Base-by-base conservation (phyloP, 345 rosid genomes). In the Kandelia obovata region DNA sequence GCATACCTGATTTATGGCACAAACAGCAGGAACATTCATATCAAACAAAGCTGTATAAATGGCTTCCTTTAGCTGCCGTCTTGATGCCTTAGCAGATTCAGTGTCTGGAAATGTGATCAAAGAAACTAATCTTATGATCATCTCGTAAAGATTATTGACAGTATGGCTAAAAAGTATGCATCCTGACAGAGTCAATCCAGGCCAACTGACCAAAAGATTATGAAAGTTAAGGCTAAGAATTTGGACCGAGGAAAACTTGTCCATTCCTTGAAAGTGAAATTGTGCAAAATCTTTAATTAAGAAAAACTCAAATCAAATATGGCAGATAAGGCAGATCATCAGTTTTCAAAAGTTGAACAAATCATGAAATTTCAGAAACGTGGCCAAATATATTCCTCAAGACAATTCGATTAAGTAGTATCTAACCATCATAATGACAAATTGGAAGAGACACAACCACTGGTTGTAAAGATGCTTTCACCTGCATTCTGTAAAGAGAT, bases 381-480 rank as follows among this genome's bases (percentile, higher is more conserved):
- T 55, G 26, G 37, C 13, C 20, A 77, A 15, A 65, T 37, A 61
- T 35, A 62, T 39, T 28, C 59, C 39, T 70, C 11, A 61, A 74
- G 53, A 28, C 16, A 64, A 30, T 43, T 8, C 59, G 61, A 52
- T 60, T 39, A 61, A 62, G 7, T 4, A 55, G 79, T 65, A 64
- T 58, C 91, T 78, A 73, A 94, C 97, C 97, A 73, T 89, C 98
- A 75, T 88, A 88, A 82, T 94, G 97, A 77, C 96, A 89, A 62
- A 91, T 72, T 43, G 97, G 98, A 74, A 94, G 79, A 67, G 97
- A 88, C 64, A 94, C 76, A 8, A 94, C 81, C 52, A 94, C 71
- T 52, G 98, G 95, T 62, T 94, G 97, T 43, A 52, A 32, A 58
- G 84, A 74, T 70, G 96, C 77, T 77, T 75, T 89, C 19, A 91